Evolutionary conservation across 164 flowering plant genomes (phyloP), one percentile per base, ranked within the genome.

Genomic region (Liquidambar formosana): DNA sequence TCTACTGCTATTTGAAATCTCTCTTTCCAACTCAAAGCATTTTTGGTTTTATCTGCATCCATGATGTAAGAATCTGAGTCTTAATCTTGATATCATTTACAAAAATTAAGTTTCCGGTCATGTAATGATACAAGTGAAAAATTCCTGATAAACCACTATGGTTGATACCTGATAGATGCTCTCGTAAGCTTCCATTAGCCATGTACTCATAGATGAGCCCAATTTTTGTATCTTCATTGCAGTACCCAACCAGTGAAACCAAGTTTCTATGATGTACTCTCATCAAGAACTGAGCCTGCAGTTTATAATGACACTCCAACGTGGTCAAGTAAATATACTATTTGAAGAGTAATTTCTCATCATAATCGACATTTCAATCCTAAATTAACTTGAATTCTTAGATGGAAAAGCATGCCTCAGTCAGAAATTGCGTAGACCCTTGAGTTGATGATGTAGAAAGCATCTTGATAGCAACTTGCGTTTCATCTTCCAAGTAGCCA

Each of bases 201-300:
- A 81, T 78, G 66, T 61, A 78, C 63, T 81, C 84, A 45, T 75
- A 81, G 23, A 81, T 59, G 48, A 81, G 58, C 16, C 49, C 79
- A 45, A 69, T 61, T 52, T 69, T 63, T 28, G 9, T 27, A 23
- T 43, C 71, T 15, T 78, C 84, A 14, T 78, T 43, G 33, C 81
- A 81, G 53, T 81, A 81, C 15, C 84, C 81, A 22, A 81, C 57
- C 27, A 81, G 52, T 0, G 75, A 64, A 47, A 59, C 65, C 48
- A 81, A 66, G 44, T 78, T 76, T 46, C 68, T 63, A 18, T 71
- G 78, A 53, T 75, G 78, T 57, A 75, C 70, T 47, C 68, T 27
- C 70, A 69, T 51, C 38, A 77, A 59, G 59, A 80, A 71, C 16
- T 80, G 43, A 10, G 69, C 78, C 83, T 77, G 66, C 44, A 68